Percentiles rank a stretch among this genome's conserved stretches.
Conservation (phyloP, 192 early-diverging fungal genomes). For the Phlyctochytrium arcticum region DNA sequence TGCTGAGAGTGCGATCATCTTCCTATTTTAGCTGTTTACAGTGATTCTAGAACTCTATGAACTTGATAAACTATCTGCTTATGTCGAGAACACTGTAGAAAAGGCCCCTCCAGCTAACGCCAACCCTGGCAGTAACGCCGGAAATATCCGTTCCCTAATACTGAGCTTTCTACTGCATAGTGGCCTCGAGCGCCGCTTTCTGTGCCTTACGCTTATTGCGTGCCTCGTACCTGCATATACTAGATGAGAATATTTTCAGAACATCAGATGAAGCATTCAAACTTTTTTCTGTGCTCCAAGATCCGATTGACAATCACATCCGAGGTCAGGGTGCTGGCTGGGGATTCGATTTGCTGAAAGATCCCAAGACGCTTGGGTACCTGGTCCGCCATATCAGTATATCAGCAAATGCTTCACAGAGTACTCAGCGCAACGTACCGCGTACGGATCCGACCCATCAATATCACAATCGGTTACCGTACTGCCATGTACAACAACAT, state of each 20-base stretch:
- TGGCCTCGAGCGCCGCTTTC: slow-evolving; percentile 41
- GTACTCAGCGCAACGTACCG: slow-evolving; percentile 27
- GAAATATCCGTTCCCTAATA: no score
- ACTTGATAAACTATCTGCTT: no score
- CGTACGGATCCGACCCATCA: slow-evolving; percentile 79
- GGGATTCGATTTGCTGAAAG: slow-evolving; percentile 75
- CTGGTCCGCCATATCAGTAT: slow-evolving; percentile 17
- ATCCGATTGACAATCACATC: slow-evolving; percentile 85
- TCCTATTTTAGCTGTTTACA: no score
- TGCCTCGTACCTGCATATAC: slow-evolving; percentile 30
- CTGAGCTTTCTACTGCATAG: slow-evolving; percentile 38
- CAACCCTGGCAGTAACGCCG: no score
- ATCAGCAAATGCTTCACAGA: neutral
- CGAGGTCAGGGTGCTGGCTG: slow-evolving; percentile 73
- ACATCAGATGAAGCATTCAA: slow-evolving; percentile 23
- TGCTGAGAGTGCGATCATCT: no score
- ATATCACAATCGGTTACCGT: slow-evolving; percentile 62
- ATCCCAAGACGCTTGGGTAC: slow-evolving; percentile 76
- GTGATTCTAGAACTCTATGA: no score
- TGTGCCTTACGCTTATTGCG: slow-evolving; percentile 47
- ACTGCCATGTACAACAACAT: slow-evolving; percentile 74
- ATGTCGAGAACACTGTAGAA: no score
- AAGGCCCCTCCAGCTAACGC: no score
- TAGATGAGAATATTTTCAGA: neutral
- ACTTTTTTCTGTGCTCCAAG: slow-evolving; percentile 78